Evolutionary conservation across 2,329 filamentous ascomycete genomes (phyloP).

Genomic region (Curvularia hawaiiensis): DNA sequence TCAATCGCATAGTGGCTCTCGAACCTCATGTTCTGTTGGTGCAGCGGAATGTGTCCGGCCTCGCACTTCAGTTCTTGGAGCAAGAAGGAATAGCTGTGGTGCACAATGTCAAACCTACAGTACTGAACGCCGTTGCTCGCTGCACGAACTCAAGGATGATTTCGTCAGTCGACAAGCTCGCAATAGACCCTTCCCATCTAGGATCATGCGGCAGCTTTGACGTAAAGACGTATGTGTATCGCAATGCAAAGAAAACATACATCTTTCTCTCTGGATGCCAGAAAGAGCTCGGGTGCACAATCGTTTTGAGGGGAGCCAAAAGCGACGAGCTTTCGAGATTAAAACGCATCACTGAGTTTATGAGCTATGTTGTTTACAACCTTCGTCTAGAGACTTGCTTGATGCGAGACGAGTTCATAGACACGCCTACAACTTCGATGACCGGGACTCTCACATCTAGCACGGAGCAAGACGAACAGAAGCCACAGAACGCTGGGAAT

Average conservation of each 20-base stretch:
- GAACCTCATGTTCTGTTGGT: constrained; percentile 87
- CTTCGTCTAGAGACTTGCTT: constrained; percentile 93
- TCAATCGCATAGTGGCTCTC: constrained; percentile 86
- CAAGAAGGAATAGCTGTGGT: constrained; percentile 90
- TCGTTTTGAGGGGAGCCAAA: constrained; percentile 83
- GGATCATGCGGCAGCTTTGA: constrained; percentile 88
- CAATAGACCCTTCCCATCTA: constrained; percentile 73
- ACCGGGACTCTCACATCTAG: constrained; percentile 40
- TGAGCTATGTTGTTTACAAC: constrained; percentile 99
- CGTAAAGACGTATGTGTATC: constrained; percentile 91
- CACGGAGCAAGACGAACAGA: constrained; percentile 15
- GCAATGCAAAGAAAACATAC: constrained; percentile 87
- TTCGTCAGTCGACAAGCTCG: constrained; percentile 92
- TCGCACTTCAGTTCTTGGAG: constrained; percentile 86
- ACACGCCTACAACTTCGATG: constrained; percentile 70
- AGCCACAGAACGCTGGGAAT: neutral
- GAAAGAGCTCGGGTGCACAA: constrained; percentile 90
- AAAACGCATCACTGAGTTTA: constrained; percentile 95
- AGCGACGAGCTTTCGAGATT: constrained; percentile 74
- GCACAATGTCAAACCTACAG: constrained; percentile 95
- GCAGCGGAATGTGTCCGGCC: constrained; percentile 87
- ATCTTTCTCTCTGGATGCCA: constrained; percentile 92
- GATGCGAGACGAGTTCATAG: constrained; percentile 89
- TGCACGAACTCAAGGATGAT: constrained; percentile 93
- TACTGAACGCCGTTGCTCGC: constrained; percentile 91